Evolutionary conservation across 2,329 filamentous ascomycete species (phyloP), one percentile per base, ranked within the genome.

Genomic region (Triangularia verruculosa): DNA sequence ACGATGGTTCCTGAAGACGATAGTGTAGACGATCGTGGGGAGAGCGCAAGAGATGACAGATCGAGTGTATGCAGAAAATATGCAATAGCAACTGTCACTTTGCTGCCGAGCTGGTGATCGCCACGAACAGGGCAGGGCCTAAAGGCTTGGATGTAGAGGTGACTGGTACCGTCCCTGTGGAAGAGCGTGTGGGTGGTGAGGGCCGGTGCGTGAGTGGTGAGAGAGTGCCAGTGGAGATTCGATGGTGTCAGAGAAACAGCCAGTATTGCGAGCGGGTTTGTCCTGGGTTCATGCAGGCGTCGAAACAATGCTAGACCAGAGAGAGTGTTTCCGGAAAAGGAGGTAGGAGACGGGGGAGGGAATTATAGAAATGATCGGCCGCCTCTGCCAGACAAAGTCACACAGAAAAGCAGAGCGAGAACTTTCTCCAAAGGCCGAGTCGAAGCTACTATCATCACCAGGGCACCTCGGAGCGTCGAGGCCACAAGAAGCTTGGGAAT

Each of bases 261-360:
- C 39, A 20, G 39, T 47, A 20, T 47, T 6, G 17, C 39, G 39
- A 57, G n/a, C 22, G 25, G 55, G 56, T 27, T 24, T 32, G n/a
- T 62, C 32, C 39, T 39, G 17, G 57, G 63, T 53, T 60, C 57
- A 56, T 62, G 63, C 63, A 65, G 25, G 56, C 47, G 58, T 65
- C 55, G 60, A 34, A 57, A 28, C 54, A 30, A 62, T 17, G 43
- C 20, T 39, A 53, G 51, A 47, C 43, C 34, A 56, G 51, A 47
- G 39, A 47, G 39, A 20, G 39, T 47, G 34, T 20, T 58, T 32
- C 30, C 30, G 12, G 20, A 32, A 43, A 30, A 30, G 57, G 25
- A 43, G 24, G 20, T 15, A 59, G 57, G 57, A 59, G 39, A 43
- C 39, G 57, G 24, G 57, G 25, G 58, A 58, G 17, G n/a, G 55